phyloP scores from a whole-genome alignment of 257 asterid species.

The Fraxinus excelsior region DNA sequence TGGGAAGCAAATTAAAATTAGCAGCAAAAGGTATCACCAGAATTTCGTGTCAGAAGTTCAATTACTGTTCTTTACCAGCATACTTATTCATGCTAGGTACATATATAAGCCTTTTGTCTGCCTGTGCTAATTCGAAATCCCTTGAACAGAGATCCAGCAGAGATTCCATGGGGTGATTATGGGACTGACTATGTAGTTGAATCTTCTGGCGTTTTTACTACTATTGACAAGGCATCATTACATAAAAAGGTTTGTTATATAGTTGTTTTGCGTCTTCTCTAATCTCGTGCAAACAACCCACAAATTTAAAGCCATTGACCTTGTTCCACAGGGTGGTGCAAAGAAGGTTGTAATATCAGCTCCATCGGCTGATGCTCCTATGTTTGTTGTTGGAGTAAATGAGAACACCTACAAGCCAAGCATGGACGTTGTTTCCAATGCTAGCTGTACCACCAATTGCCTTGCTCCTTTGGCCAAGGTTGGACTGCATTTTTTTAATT shows the following conservation, averaged over 20 bases:
- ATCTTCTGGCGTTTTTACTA: slow-evolving; percentile 90
- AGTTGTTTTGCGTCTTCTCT: slow-evolving; percentile 3
- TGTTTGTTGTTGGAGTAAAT: slow-evolving; percentile 98
- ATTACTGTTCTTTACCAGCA: slow-evolving; percentile 11
- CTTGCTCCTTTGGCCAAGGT: slow-evolving; percentile 99
- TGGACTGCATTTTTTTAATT: slow-evolving; percentile 16
- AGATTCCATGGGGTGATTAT: slow-evolving; percentile 93
- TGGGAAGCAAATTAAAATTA: slow-evolving; percentile 78
- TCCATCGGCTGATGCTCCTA: slow-evolving; percentile 99
- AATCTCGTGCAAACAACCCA: slow-evolving; percentile 15
- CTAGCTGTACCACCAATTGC: slow-evolving; percentile 99
- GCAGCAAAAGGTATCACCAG: slow-evolving; percentile 65
- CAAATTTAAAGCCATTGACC: slow-evolving; percentile 4
- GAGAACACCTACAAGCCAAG: slow-evolving; percentile 75
- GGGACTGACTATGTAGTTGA: slow-evolving; percentile 94
- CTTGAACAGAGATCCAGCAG: slow-evolving; percentile 79
- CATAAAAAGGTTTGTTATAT: slow-evolving; percentile 72
- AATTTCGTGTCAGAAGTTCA: slow-evolving; percentile 4
- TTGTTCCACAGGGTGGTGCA: slow-evolving; percentile 86
- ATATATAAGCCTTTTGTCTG: not conserved
- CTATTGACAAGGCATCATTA: slow-evolving; percentile 77
- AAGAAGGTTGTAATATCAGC: slow-evolving; percentile 95
- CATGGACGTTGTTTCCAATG: slow-evolving; percentile 98
- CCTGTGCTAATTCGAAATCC: slow-evolving; percentile 28
- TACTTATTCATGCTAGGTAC: slow-evolving; percentile 5